A percentile compares a stretch with the other conserved stretches of the same genome.
Evolutionary conservation across 495 filamentous ascomycete genomes (phyloP).

Genomic region (Collariella sp.): DNA sequence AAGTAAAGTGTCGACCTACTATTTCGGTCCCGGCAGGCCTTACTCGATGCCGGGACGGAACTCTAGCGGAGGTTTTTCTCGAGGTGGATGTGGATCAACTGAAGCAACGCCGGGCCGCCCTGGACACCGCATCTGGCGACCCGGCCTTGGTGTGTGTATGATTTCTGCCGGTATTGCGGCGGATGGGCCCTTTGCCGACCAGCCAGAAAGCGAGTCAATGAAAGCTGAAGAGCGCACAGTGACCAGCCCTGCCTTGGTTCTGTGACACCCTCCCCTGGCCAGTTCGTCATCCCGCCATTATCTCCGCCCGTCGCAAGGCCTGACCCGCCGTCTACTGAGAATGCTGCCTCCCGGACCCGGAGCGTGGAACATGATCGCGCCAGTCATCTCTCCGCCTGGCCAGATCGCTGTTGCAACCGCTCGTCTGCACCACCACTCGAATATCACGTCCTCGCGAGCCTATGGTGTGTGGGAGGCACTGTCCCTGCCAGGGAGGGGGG

Average conservation of each 20-base stretch:
- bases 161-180: conserved; percentile 10
- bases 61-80: not conserved
- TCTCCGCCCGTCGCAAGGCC: conserved; percentile 10
- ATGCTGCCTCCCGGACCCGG: conserved; percentile 14
- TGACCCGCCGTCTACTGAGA: conserved; percentile 5
- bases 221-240: conserved; percentile 4
- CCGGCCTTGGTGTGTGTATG: conserved; percentile 9
- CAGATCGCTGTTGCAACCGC: conserved; percentile 9
- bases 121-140: conserved; percentile 4
- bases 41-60: not conserved
- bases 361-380: conserved; percentile 18
- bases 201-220: conserved; percentile 10
- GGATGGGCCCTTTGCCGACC: conserved; percentile 9
- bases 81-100: not conserved
- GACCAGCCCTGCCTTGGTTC: conserved; percentile 5
- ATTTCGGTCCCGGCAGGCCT: not conserved
- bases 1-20: conserved; percentile 35
- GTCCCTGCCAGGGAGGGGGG: not conserved
- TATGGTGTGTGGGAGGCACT: not conserved
- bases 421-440: conserved; percentile 5
- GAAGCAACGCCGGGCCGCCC: conserved; percentile 10
- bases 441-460: not conserved
- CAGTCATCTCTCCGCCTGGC: conserved; percentile 7
- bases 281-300: conserved; percentile 15
- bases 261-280: conserved; percentile 11